Percentiles rank a stretch among this genome's conserved stretches.
Evolutionary conservation across 129 eudicot genomes (phyloP).

Genomic region (Flaveria sonorensis): DNA sequence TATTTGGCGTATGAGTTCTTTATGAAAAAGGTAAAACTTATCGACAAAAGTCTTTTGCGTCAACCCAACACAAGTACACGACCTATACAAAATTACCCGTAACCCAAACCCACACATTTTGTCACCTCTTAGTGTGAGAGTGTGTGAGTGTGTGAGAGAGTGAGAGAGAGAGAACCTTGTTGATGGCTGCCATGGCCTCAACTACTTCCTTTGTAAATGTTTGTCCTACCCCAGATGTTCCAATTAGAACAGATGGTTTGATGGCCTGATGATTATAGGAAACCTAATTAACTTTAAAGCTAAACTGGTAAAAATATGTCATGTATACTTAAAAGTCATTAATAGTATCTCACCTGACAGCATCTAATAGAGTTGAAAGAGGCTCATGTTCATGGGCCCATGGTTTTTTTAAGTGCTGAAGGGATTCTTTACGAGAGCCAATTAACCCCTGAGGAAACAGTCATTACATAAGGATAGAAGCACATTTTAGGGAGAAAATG

Average conservation of each 20-base stretch:
- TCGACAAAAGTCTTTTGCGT: background rate
- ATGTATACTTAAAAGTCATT: background rate
- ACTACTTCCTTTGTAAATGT: slow-evolving; percentile 76
- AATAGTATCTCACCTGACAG: slow-evolving; percentile 57
- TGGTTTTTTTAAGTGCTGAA: slow-evolving; percentile 87
- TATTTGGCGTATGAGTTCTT: background rate
- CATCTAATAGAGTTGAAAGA: slow-evolving; percentile 62
- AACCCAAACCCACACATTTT: background rate
- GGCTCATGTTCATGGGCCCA: slow-evolving; percentile 96
- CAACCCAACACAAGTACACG: background rate
- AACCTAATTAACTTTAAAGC: background rate
- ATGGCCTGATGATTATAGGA: slow-evolving; percentile 49
- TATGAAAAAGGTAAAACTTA: background rate
- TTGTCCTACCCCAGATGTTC: slow-evolving; percentile 91
- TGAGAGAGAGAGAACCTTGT: slow-evolving; percentile 38
- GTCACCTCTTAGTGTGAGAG: background rate
- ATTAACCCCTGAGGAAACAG: slow-evolving; percentile 66
- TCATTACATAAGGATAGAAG: slow-evolving; percentile 24
- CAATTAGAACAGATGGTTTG: slow-evolving; percentile 77
- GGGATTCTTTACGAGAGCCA: slow-evolving; percentile 80
- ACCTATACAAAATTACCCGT: background rate
- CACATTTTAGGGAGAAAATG: background rate
- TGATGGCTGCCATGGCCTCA: slow-evolving; percentile 75
- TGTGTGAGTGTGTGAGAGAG: background rate
- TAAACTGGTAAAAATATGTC: background rate